phyloP scores from a whole-genome alignment of 306 rosid genomes.

The Ziziphus jujuba region DNA sequence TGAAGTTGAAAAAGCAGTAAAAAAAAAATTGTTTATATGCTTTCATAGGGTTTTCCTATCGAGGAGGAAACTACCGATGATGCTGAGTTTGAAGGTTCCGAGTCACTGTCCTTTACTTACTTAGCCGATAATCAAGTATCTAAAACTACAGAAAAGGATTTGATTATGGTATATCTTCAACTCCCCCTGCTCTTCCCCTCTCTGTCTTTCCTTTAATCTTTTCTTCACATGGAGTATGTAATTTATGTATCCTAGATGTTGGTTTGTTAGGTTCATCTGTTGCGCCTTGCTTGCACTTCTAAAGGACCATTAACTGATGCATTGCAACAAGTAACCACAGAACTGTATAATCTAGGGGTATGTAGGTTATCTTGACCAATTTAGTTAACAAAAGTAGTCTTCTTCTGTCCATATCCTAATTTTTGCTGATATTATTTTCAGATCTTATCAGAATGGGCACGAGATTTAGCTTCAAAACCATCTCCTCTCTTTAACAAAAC shows the following conservation, averaged over 20 bases:
- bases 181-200: slow-evolving; percentile 15
- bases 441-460: slow-evolving; percentile 77
- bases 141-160: slow-evolving; percentile 62
- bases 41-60: slow-evolving; percentile 39
- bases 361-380: neutral
- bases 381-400: neutral
- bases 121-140: slow-evolving; percentile 49
- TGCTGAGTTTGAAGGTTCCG: slow-evolving; percentile 45
- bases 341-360: slow-evolving; percentile 77
- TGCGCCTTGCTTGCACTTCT: slow-evolving; percentile 74
- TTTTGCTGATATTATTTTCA: slow-evolving; percentile 36
- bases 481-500: slow-evolving; percentile 56
- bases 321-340: slow-evolving; percentile 69
- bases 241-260: slow-evolving; percentile 8
- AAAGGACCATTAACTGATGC: slow-evolving; percentile 61
- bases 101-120: slow-evolving; percentile 46
- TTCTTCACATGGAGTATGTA: slow-evolving; percentile 1
- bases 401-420: slow-evolving; percentile 38
- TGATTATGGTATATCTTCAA: slow-evolving; percentile 60
- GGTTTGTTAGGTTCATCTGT: slow-evolving; percentile 73
- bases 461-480: slow-evolving; percentile 71
- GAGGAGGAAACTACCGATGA: slow-evolving; percentile 41
- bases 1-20: no score
- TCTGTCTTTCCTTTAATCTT: neutral
- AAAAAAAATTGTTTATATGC: slow-evolving; percentile 8